Base-by-base conservation (phyloP, 257 asterid genomes). In the Galeopsis tetrahit region DNA sequence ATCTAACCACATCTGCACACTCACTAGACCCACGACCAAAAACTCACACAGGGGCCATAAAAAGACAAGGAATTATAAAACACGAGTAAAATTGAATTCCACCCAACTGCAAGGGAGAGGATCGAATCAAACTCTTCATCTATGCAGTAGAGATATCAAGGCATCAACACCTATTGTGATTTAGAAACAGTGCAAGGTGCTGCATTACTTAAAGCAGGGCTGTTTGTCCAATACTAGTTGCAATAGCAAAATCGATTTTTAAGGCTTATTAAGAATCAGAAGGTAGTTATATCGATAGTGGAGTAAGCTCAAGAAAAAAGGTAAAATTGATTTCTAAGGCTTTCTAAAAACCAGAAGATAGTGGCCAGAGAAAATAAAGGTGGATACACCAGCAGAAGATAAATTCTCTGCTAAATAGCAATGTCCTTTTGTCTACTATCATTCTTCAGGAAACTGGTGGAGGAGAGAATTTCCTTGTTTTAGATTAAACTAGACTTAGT, bases 131-230 rank as follows among this genome's bases (percentile, higher is more conserved):
- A 15, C 32, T n/a, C 51, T 7, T 44, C 14, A 44, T 3, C 5
- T 39, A 39, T 21, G 62, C 64, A 39, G 58, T n/a, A 31, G 75
- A 69, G 28, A 14, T 33, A 51, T 11, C 14, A 13, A 28, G 43
- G 40, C 17, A 39, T 68, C 67, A 62, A 71, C 44, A 70, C 7
- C 43, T 56, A 48, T 68, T 49, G 48, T 5, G 70, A 34, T 71
- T 52, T n/a, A 11, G 61, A 42, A 64, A 62, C 56, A 44, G 72
- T 68, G 66, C 5, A 56, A 46, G 33, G 33, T 52, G 72, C 53
- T 60, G 63, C 44, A 35, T 33, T 53, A 53, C 72, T 28, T 63
- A 57, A 52, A 49, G 66, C 69, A 72, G 65, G 6, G 48, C 57
- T 42, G 14, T 36, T 40, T 5, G 66, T 46, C 35, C 14, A 60